Percentiles rank a stretch among this genome's conserved stretches.
phyloP scores from a whole-genome alignment of 2,329 filamentous ascomycete genomes.

The Colletotrichum tropicicola region DNA sequence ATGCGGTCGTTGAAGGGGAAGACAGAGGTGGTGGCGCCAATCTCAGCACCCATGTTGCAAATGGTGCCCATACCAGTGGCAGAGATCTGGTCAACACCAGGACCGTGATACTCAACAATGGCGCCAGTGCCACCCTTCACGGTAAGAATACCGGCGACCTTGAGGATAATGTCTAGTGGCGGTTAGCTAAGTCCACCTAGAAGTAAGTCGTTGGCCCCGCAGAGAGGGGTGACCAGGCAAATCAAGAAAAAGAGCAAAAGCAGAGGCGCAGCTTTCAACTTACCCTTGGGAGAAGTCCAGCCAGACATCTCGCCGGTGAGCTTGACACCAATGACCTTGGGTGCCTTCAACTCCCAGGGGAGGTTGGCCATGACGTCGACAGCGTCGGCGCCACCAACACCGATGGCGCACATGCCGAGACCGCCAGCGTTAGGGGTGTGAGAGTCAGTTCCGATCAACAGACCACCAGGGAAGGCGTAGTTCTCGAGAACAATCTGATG shows the following conservation, averaged over 20 bases:
- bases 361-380: slow-evolving; percentile 98
- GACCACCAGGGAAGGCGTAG: slow-evolving; percentile 98
- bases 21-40: slow-evolving; percentile 87
- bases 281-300: slow-evolving; percentile 94
- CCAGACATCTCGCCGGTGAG: slow-evolving; percentile 89
- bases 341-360: slow-evolving; percentile 98
- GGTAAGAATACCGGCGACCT: slow-evolving; percentile 95
- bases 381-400: slow-evolving; percentile 97
- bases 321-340: slow-evolving; percentile 95
- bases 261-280: slow-evolving; percentile 39
- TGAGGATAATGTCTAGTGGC: slow-evolving; percentile 87
- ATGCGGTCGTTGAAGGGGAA: slow-evolving; percentile 99
- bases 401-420: slow-evolving; percentile 93
- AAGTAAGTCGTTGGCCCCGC: too few species aligned
- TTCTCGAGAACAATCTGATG: slow-evolving; percentile 99
- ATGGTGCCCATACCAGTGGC: slow-evolving; percentile 91
- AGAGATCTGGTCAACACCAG: slow-evolving; percentile 78
- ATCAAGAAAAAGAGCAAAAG: too few species aligned
- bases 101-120: slow-evolving; percentile 80
- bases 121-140: slow-evolving; percentile 98
- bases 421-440: slow-evolving; percentile 98
- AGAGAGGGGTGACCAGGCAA: too few species aligned
- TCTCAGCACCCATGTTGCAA: slow-evolving; percentile 76
- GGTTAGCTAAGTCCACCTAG: not conserved
- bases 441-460: slow-evolving; percentile 97